These are phyloP conservation scores for Pistacia integerrima DNA, from an alignment of 345 rosid genomes.

Conservation along the genomic window DNA sequence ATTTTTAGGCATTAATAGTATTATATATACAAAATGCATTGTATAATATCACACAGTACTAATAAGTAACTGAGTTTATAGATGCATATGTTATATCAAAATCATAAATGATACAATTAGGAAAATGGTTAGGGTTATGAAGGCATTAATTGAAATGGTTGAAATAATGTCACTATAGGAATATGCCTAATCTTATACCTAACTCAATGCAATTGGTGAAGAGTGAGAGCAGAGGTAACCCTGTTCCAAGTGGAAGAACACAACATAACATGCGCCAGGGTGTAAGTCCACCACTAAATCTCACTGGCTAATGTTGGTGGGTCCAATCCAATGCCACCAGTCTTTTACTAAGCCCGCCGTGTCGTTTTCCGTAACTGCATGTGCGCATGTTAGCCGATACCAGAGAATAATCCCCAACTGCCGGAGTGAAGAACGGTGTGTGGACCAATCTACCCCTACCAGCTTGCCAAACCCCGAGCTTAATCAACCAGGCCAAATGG, in stretches of 20 bases:
- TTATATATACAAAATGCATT: too few relatives aligned
- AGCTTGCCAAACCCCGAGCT: background rate
- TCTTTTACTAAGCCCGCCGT: background rate
- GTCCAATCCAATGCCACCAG: background rate
- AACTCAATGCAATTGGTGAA: background rate
- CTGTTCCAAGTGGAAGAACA: too few relatives aligned
- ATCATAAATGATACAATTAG: too few relatives aligned
- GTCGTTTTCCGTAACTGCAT: slow-evolving; percentile 4
- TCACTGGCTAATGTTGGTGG: background rate
- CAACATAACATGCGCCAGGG: background rate
- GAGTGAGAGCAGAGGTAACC: background rate
- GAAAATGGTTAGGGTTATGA: too few relatives aligned
- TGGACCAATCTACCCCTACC: slow-evolving; percentile 6
- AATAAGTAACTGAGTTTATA: too few relatives aligned
- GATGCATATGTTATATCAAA: too few relatives aligned
- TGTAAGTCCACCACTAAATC: background rate
- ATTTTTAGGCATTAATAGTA: too few relatives aligned
- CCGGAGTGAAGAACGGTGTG: background rate
- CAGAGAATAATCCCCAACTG: background rate
- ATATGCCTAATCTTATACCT: too few relatives aligned
- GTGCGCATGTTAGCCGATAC: slow-evolving; percentile 15
- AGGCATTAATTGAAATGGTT: too few relatives aligned
- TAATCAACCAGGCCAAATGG: background rate
- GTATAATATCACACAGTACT: too few relatives aligned
- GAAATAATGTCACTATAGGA: background rate